Conservation (phyloP, 2,329 filamentous ascomycete species). For the Phaeomoniella chlamydospora region DNA sequence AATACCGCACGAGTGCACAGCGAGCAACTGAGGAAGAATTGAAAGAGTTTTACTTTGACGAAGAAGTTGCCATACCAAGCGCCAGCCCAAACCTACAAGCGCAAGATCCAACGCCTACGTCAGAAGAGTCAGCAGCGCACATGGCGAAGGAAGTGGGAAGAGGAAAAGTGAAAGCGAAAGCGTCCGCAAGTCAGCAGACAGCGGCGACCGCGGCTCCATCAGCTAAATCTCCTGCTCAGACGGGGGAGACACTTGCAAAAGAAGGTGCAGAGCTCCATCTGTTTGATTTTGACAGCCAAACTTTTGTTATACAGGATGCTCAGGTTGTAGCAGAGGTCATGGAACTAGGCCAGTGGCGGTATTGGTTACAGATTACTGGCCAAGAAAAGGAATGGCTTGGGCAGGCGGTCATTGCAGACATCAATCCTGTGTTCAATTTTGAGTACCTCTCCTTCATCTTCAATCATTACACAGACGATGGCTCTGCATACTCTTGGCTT, state of each 20-base stretch:
- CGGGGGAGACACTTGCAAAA: conserved; percentile 57
- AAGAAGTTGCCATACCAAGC: conserved; percentile 44
- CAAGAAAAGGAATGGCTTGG: conserved; percentile 72
- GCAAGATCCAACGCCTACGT: conserved; percentile 18
- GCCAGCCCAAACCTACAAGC: conserved; percentile 34
- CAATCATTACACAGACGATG: conserved; percentile 84
- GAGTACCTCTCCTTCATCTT: conserved; percentile 99
- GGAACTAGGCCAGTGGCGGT: conserved; percentile 82
- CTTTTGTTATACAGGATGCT: conserved; percentile 68
- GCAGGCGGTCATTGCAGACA: conserved; percentile 71
- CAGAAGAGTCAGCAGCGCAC: conserved; percentile 24
- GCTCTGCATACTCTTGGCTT: conserved; percentile 88
- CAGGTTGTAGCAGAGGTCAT: conserved; percentile 65
- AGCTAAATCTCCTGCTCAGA: conserved; percentile 47
- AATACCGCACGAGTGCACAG: conserved; percentile 67
- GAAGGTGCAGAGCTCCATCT: conserved; percentile 79
- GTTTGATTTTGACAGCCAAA: conserved; percentile 76
- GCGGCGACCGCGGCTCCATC: conserved; percentile 46
- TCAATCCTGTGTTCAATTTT: conserved; percentile 98
- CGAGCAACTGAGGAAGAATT: conserved; percentile 72
- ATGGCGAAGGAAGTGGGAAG: conserved; percentile 31
- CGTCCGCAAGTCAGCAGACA: conserved; percentile 20
- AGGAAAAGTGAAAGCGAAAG: conserved; percentile 23
- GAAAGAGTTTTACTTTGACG: conserved; percentile 63
- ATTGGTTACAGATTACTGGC: conserved; percentile 80